These are phyloP conservation scores for Rhizopus delemar DNA, from an alignment of 371 early-diverging fungal genomes.

Conservation along the genomic window DNA sequence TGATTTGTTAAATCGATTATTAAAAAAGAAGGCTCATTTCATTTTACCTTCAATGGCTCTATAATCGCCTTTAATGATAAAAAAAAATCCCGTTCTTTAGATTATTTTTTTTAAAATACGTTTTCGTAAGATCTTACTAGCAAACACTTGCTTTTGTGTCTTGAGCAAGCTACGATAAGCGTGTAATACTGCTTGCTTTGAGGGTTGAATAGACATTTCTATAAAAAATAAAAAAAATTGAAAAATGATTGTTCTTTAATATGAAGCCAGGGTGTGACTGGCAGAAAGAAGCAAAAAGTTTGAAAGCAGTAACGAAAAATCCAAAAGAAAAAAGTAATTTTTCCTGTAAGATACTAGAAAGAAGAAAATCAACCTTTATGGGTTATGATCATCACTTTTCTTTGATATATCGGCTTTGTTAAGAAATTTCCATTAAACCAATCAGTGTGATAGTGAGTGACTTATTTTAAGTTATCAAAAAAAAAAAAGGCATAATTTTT, in stretches of 20 bases:
- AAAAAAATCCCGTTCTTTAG: conserved; percentile 1
- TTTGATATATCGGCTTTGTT: no score
- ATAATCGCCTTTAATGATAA: conserved; percentile 29
- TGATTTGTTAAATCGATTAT: not conserved
- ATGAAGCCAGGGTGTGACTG: conserved; percentile 1
- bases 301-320: not conserved
- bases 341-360: no score
- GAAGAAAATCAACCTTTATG: no score
- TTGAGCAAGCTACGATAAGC: conserved; percentile 46
- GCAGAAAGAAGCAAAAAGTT: not conserved
- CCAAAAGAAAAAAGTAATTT: not conserved
- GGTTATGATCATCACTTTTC: no score
- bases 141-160: conserved; percentile 49
- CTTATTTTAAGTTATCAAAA: not conserved
- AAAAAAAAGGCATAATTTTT: conserved; percentile 4
- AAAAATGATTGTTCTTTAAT: not conserved
- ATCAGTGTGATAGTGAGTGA: not conserved
- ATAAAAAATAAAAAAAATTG: conserved; percentile 4
- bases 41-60: conserved; percentile 38
- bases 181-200: conserved; percentile 42
- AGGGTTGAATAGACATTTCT: conserved; percentile 20
- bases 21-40: not conserved
- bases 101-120: not conserved
- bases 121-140: conserved; percentile 23
- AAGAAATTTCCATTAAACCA: no score